A percentile compares a stretch with the other conserved stretches of the same genome.
Conservation (phyloP, 129 eudicot genomes). For the Dittrichia graveolens region DNA sequence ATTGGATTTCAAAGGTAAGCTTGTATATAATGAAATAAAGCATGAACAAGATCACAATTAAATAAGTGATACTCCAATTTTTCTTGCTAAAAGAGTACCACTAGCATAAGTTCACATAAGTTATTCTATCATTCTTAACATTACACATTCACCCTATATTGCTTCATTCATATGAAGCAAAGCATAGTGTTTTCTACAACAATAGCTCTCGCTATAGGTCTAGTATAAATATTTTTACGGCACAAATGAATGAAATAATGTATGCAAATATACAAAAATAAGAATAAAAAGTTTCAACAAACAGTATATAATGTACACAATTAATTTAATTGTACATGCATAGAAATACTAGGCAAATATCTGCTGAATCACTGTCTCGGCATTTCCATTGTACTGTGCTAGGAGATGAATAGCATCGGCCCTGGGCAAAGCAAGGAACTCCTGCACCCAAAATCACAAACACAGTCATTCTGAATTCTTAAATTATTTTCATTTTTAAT, state of each 20-base stretch:
- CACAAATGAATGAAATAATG: constrained; percentile 41
- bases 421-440: constrained; percentile 94
- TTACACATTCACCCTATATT: no score
- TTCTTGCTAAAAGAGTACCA: no score
- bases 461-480: not conserved
- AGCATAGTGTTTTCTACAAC: constrained; percentile 7
- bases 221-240: constrained; percentile 11
- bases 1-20: no score
- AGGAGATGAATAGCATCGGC: constrained; percentile 96
- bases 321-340: constrained; percentile 16
- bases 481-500: no score
- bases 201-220: constrained; percentile 8
- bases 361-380: constrained; percentile 92
- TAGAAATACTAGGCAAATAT: constrained; percentile 68
- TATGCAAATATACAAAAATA: constrained; percentile 15
- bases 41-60: no score
- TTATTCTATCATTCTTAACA: no score
- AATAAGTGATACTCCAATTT: no score
- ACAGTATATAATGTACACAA: constrained; percentile 10
- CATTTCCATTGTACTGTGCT: constrained; percentile 82
- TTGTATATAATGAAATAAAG: no score
- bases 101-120: no score
- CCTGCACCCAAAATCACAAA: constrained; percentile 48
- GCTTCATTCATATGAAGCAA: no score
- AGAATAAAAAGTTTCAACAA: not conserved